phyloP scores from a whole-genome alignment of 2,329 filamentous ascomycete species.

The Scleromitrula shiraiana region DNA sequence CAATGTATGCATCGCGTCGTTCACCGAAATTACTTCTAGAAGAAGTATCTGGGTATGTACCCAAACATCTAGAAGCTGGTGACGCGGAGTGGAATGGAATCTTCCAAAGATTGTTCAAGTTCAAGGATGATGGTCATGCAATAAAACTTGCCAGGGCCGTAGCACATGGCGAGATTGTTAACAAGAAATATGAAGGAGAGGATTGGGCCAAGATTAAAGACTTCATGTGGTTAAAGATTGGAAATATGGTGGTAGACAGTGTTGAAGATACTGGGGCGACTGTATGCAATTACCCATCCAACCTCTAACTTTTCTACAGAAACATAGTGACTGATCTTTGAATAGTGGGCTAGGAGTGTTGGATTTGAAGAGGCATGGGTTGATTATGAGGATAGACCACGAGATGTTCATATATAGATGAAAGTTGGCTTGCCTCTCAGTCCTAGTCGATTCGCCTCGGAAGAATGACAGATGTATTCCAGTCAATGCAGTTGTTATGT shows the following conservation, averaged over 20 bases:
- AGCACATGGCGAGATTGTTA: constrained; percentile 50
- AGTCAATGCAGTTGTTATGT: no score
- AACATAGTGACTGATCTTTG: background rate
- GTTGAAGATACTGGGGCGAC: constrained; percentile 41
- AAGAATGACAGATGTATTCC: no score
- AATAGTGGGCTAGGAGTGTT: constrained; percentile 51
- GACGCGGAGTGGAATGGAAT: constrained; percentile 32
- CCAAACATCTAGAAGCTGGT: constrained; percentile 30
- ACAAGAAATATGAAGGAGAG: constrained; percentile 37
- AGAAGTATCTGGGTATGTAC: constrained; percentile 52
- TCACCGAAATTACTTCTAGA: constrained; percentile 52
- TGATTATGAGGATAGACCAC: constrained; percentile 24
- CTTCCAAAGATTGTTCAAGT: constrained; percentile 38
- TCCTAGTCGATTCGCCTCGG: no score
- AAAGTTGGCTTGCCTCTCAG: background rate
- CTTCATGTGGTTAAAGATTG: constrained; percentile 51
- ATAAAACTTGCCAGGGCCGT: constrained; percentile 68
- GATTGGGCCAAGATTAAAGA: constrained; percentile 46
- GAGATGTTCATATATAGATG: constrained; percentile 14
- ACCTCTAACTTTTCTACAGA: background rate
- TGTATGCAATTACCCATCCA: background rate
- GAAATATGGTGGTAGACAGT: constrained; percentile 54
- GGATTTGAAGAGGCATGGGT: constrained; percentile 63
- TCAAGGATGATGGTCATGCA: constrained; percentile 72
- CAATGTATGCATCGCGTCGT: constrained; percentile 64